These are phyloP conservation scores for Neurospora intermedia DNA, from an alignment of 495 filamentous ascomycete genomes.

Conservation along the genomic window DNA sequence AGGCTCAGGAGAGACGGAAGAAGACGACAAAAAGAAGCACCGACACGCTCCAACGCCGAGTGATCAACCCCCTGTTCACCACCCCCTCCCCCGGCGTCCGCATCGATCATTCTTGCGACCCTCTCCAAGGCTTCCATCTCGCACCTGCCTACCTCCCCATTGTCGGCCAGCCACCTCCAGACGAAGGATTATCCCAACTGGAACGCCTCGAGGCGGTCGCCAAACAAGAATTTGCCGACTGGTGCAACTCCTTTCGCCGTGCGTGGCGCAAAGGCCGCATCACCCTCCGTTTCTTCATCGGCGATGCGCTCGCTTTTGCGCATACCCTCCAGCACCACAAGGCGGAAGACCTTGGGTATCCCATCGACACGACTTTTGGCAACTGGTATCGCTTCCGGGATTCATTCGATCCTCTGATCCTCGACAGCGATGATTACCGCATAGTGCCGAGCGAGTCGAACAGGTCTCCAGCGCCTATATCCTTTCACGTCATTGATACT, in stretches of 20 bases:
- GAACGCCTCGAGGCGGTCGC: conserved; percentile 1
- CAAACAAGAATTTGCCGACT: conserved; percentile 13
- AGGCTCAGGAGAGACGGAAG: background rate
- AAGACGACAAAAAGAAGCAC: background rate
- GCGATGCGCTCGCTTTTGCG: conserved; percentile 14
- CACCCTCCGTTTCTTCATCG: conserved; percentile 13
- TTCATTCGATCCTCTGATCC: conserved; percentile 6
- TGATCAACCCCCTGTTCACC: conserved; percentile 14
- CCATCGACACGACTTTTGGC: background rate
- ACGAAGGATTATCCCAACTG: background rate
- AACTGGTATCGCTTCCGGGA: background rate
- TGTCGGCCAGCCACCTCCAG: background rate
- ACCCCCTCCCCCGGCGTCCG: background rate
- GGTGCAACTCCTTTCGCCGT: conserved; percentile 12
- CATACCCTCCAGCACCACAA: conserved; percentile 13
- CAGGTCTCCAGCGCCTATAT: conserved; percentile 2
- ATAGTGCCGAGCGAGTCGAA: background rate
- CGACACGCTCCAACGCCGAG: background rate
- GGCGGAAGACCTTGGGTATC: background rate
- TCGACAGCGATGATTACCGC: conserved; percentile 8
- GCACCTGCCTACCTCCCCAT: conserved; percentile 12
- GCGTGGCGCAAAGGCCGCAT: background rate
- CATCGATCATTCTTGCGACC: conserved; percentile 16
- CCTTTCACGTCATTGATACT: conserved; percentile 21
- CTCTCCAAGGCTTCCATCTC: conserved; percentile 20